These are phyloP conservation scores for Funneliformis caledonium DNA, from an alignment of 371 early-diverging fungal species.

Conservation along the genomic window DNA sequence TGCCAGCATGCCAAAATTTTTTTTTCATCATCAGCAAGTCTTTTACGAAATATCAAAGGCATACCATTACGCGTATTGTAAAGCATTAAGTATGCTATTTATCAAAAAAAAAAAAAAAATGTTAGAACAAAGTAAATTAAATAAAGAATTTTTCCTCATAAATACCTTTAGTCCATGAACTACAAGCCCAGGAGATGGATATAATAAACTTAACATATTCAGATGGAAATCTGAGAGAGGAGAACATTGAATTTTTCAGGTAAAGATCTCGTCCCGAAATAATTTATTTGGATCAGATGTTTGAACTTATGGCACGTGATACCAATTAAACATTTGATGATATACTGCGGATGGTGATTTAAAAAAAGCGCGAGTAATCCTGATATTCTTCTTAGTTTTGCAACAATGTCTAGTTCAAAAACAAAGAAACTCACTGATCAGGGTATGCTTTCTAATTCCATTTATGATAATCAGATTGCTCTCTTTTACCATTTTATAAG, in stretches of 20 bases:
- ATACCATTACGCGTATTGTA: conserved; percentile 17
- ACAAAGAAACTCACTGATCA: conserved; percentile 23
- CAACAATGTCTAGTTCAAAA: conserved; percentile 13
- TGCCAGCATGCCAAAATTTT: conserved; percentile 25
- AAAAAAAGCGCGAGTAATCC: no score
- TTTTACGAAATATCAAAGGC: conserved; percentile 33
- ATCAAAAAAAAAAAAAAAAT: background rate
- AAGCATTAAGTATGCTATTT: conserved; percentile 31
- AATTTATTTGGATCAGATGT: background rate
- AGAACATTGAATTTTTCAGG: background rate
- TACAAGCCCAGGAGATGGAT: conserved; percentile 28
- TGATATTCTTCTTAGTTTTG: background rate
- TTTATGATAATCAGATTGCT: background rate
- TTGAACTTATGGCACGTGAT: background rate
- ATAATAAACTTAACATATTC: conserved; percentile 35
- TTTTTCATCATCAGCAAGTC: conserved; percentile 30
- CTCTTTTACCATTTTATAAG: background rate
- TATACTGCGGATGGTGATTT: no score
- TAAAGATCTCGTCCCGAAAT: background rate
- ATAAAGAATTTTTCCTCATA: background rate
- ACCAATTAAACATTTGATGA: background rate
- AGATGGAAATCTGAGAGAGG: background rate
- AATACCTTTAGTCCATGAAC: conserved; percentile 37
- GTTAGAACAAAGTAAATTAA: background rate
- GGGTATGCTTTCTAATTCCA: background rate